Evolutionary conservation across 2,329 filamentous ascomycete species (phyloP).

Genomic region (Metarhizium rileyi): DNA sequence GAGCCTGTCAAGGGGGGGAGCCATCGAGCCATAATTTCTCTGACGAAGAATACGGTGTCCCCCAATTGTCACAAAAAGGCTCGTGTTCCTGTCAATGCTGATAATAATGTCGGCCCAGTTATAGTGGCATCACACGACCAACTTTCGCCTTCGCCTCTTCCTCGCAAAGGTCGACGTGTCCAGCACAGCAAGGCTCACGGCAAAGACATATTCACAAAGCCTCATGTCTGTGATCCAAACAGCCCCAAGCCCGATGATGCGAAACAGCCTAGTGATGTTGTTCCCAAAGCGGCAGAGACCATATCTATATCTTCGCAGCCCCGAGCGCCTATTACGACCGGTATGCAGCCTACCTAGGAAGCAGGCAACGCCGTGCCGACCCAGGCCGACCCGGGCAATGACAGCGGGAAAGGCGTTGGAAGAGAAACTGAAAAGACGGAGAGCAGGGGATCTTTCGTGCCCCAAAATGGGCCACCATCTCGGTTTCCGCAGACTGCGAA

Average conservation of each 20-base stretch:
- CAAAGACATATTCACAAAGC: background rate
- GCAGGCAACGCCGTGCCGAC: slow-evolving; percentile 7
- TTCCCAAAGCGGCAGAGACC: background rate
- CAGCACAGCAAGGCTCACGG: background rate
- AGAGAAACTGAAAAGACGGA: background rate
- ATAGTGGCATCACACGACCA: background rate
- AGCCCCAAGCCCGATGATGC: background rate
- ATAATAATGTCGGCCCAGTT: slow-evolving; percentile 2
- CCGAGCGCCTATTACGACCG: background rate
- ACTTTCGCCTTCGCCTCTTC: slow-evolving; percentile 5
- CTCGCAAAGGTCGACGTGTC: background rate
- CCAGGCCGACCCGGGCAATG: background rate
- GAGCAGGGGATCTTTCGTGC: background rate
- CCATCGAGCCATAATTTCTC: background rate
- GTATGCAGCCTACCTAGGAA: slow-evolving; percentile 11
- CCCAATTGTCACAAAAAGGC: background rate
- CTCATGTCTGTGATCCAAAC: background rate
- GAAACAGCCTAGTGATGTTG: background rate
- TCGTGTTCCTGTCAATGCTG: background rate
- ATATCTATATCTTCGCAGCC: background rate
- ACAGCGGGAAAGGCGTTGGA: background rate
- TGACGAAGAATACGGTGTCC: background rate
- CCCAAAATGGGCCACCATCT: background rate
- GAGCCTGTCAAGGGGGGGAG: background rate
- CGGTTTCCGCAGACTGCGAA: background rate